Base-by-base conservation (phyloP, 805 yeast genomes). In the Sugiyamaella americana region DNA sequence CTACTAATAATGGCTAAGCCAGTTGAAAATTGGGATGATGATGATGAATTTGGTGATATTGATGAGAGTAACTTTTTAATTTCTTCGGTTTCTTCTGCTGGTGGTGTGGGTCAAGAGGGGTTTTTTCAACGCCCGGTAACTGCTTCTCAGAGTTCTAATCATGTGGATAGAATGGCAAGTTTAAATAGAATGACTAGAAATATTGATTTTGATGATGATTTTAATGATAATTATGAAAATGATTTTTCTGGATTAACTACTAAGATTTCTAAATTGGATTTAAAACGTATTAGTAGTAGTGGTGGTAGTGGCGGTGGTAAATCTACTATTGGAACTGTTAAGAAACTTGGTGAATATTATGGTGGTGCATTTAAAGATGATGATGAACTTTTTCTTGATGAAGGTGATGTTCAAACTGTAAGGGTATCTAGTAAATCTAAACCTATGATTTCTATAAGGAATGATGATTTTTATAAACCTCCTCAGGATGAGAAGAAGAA, bases 1-100 rank as follows among this genome's bases (percentile, higher is more conserved):
- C n/a, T n/a, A n/a, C n/a, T n/a, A n/a, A n/a, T n/a, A n/a, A n/a
- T n/a, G n/a, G n/a, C n/a, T n/a, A n/a, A n/a, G n/a, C n/a, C n/a
- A n/a, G 47, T 35, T 5, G 51, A 48, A 35, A 48, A 40, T 13
- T 26, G 32, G 32, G 32, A 26, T 26, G 32, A 26, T 26, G 53
- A 50, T 47, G 51, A 48, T 32, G 53, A 50, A 22, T 50, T 50
- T 38, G 51, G 37, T 18, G 52, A 46, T 19, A 49, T 45, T 21
- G 43, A 44, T n/a, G 49, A 41, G 3, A n/a, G 22, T 16, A 38
- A 38, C 19, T 46, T 51, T 41, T 36, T 39, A 17, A 26, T 26
- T 8, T 49, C 54, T 3, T 51, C 54, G 8, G 51, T 48, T 6
- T 49, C 52, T 13, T 49, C 52, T 8, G 40, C 43, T 16, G 50